A percentile compares a stretch with the other conserved stretches of the same genome.
These are phyloP conservation scores for Globisporangium nodosum DNA, from an alignment of 352 stramenopile genomes.

Conservation along the genomic window DNA sequence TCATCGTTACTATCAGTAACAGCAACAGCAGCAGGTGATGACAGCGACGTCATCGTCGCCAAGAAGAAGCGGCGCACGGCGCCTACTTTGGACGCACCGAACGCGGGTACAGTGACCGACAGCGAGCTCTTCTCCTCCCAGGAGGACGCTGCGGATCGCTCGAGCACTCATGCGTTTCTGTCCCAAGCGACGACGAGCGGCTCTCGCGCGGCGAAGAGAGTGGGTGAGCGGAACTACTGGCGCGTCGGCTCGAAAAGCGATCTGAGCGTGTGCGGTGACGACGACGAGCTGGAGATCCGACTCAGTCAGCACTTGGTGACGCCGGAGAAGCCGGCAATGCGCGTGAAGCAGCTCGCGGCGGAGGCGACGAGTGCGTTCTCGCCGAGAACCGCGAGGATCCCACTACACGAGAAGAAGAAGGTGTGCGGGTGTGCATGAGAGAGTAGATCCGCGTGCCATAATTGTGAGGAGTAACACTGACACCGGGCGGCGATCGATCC, in stretches of 20 bases:
- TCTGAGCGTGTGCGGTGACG: not conserved
- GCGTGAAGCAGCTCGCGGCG: not conserved
- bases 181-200: not conserved
- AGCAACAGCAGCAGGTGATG: not conserved
- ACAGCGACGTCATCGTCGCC: conserved; percentile 10
- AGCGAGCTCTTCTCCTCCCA: conserved; percentile 52
- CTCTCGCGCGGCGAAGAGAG: not conserved
- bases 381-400: conserved; percentile 6
- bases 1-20: not conserved
- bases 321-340: conserved; percentile 9
- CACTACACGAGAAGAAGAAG: conserved; percentile 46
- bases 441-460: too few species aligned
- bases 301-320: conserved; percentile 9
- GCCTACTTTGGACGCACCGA: conserved; percentile 10
- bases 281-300: not conserved
- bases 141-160: conserved; percentile 22
- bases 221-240: too few species aligned
- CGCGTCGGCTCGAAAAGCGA: not conserved
- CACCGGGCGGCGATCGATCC: too few species aligned
- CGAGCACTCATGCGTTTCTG: conserved; percentile 9
- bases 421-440: conserved; percentile 11
- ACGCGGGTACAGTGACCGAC: conserved; percentile 49
- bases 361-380: conserved; percentile 1
- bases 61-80: conserved; percentile 8
- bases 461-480: too few species aligned